Percentiles rank a stretch among this genome's conserved stretches.
These are phyloP conservation scores for Backusella westeae DNA, from an alignment of 192 early-diverging fungal species.

Conservation along the genomic window DNA sequence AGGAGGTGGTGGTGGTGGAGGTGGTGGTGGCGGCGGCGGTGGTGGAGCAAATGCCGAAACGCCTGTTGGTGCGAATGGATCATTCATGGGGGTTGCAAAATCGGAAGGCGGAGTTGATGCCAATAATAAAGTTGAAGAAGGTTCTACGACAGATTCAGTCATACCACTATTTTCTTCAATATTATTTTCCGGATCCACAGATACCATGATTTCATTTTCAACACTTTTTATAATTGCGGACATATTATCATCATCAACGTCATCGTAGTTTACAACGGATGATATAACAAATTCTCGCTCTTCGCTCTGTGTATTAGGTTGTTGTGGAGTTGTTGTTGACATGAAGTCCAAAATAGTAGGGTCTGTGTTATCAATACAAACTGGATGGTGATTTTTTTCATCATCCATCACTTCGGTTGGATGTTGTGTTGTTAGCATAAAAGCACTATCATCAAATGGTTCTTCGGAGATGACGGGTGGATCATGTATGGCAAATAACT, in stretches of 20 bases:
- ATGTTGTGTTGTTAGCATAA: neutral
- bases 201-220: neutral
- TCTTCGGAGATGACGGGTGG: neutral
- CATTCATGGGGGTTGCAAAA: neutral
- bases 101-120: neutral
- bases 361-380: neutral
- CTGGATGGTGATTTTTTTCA: neutral
- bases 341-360: neutral
- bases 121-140: neutral
- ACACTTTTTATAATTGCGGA: neutral
- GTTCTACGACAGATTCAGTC: neutral
- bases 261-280: neutral
- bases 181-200: neutral
- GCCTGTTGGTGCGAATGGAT: neutral
- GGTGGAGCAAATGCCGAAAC: neutral
- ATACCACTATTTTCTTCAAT: neutral
- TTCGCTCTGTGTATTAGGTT: neutral
- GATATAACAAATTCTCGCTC: neutral
- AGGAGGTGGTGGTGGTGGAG: constrained; percentile 21
- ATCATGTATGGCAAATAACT: neutral
- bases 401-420: neutral
- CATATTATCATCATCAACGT: neutral
- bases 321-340: neutral
- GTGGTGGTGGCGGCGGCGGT: constrained; percentile 21
- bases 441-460: neutral